Evolutionary conservation across 202 grass and related monocot genomes (phyloP), one percentile per base, ranked within the genome.

Genomic region (Zizania palustris): DNA sequence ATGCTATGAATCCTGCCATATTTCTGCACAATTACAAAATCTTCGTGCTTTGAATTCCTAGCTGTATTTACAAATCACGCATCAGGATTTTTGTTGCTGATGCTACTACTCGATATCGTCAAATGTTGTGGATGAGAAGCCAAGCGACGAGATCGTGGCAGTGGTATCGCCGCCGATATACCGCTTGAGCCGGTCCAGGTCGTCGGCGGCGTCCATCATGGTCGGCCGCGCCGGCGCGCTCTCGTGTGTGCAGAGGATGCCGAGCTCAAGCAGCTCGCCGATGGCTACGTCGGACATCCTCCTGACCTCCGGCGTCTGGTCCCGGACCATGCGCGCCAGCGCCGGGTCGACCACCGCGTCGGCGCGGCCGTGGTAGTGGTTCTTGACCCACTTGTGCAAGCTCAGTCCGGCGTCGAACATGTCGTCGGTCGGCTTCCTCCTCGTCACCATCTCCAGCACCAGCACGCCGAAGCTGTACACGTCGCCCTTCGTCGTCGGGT

Each of bases 401-500:
- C 86, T 94, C 75, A 88, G 41, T 45, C 85, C 94, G 0, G 65
- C 89, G 53, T 88, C 91, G 56, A 97, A 94, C 87, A 92, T 88
- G 71, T 97, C 85, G 10, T 97, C 91, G 0, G 87, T 97, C 0
- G 95, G 95, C 43, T 77, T 85, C 77, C 28, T 91, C 51, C 73
- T 88, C 53, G 95, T 94, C 63, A 94, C 76, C 69, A 92, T 60
- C 45, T 97, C 91, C 34, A 94, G 85, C 67, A 97, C 85, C 55
- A 93, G 58, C 58, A 97, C 82, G 10, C 94, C 94, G 78, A 97
- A 97, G 85, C 94, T 97, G 85, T 92, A 97, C 39, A 94, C 89
- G 77, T 97, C 95, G 4, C 95, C 95, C 69, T 86, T 97, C 3
- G 86, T 90, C 12, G 91, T 90, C 57, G 91, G 82, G 68, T 69